A percentile compares a stretch with the other conserved stretches of the same genome.
Conservation (phyloP, 495 filamentous ascomycete genomes). For the Copromyces sp. region DNA sequence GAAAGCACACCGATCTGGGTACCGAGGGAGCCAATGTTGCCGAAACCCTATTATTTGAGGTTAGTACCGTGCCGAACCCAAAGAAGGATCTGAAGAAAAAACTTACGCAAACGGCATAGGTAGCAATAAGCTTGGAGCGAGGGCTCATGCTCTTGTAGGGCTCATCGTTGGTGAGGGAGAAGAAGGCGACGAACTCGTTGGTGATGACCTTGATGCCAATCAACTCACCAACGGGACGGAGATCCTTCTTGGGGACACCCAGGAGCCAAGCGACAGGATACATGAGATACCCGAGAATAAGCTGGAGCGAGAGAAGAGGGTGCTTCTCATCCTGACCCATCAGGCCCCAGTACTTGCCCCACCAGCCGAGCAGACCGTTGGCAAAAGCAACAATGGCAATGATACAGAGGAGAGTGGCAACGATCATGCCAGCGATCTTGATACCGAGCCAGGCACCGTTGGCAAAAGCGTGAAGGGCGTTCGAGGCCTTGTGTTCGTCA, state of each 20-base stretch:
- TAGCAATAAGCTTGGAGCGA: slow-evolving; percentile 71
- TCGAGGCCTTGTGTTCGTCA: slow-evolving; percentile 58
- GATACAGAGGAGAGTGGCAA: slow-evolving; percentile 70
- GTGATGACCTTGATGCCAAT: slow-evolving; percentile 78
- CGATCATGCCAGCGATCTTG: slow-evolving; percentile 81
- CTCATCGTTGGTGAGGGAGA: slow-evolving; percentile 46
- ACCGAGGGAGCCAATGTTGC: slow-evolving; percentile 71
- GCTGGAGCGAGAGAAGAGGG: slow-evolving; percentile 57
- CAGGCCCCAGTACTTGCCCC: slow-evolving; percentile 75
- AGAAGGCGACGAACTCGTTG: slow-evolving; percentile 62
- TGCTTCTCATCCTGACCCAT: slow-evolving; percentile 23
- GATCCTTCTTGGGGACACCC: slow-evolving; percentile 63
- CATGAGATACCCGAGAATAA: slow-evolving; percentile 74
- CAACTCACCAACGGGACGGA: slow-evolving; percentile 64
- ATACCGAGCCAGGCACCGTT: slow-evolving; percentile 82
- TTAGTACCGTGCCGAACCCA: slow-evolving; percentile 32
- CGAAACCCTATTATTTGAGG: slow-evolving; percentile 64
- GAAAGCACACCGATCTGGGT: slow-evolving; percentile 79
- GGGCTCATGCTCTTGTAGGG: slow-evolving; percentile 49
- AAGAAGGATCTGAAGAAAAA: neutral
- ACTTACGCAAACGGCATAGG: slow-evolving; percentile 82
- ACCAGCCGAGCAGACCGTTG: slow-evolving; percentile 79
- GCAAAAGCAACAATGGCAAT: slow-evolving; percentile 67
- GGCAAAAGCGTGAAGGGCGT: slow-evolving; percentile 75
- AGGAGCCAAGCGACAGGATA: slow-evolving; percentile 80